Conservation (phyloP, 768 basidiomycete species). For the Rhodotorula babjevae region DNA sequence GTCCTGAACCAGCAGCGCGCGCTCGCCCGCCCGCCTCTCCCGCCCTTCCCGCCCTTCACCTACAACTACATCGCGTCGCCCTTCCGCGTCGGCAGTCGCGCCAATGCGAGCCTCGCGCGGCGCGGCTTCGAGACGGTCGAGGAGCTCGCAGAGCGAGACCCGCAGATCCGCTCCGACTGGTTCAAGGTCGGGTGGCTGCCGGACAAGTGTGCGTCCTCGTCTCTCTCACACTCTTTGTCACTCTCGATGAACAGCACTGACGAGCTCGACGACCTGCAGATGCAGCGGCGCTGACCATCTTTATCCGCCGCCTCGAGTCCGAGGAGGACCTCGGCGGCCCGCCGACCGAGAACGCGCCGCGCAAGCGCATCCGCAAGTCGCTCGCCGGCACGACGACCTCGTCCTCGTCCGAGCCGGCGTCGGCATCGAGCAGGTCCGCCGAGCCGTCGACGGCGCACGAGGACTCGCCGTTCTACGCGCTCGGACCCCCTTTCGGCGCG, state of each 20-base stretch:
- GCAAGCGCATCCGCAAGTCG: neutral
- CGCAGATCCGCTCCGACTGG: neutral
- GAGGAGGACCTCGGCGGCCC: neutral
- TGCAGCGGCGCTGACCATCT: neutral
- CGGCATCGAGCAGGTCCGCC: too few relatives aligned
- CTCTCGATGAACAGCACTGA: too few relatives aligned
- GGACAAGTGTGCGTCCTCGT: neutral
- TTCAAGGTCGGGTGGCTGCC: neutral
- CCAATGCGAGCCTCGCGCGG: neutral
- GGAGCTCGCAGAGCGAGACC: neutral
- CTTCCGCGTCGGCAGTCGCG: neutral
- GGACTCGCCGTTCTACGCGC: too few relatives aligned
- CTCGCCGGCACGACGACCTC: too few relatives aligned
- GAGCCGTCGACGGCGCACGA: too few relatives aligned
- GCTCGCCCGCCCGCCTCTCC: neutral
- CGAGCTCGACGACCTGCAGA: neutral
- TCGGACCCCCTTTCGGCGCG: too few relatives aligned
- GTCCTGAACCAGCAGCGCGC: neutral
- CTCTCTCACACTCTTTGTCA: neutral
- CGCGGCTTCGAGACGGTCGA: slow-evolving; percentile 1
- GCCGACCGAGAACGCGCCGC: neutral
- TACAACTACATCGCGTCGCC: slow-evolving; percentile 8
- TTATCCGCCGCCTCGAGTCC: neutral
- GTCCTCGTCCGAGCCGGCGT: too few relatives aligned
- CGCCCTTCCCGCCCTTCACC: neutral